Evolutionary conservation across 306 rosid genomes (phyloP).

Genomic region (Aeschynomene evenia): DNA sequence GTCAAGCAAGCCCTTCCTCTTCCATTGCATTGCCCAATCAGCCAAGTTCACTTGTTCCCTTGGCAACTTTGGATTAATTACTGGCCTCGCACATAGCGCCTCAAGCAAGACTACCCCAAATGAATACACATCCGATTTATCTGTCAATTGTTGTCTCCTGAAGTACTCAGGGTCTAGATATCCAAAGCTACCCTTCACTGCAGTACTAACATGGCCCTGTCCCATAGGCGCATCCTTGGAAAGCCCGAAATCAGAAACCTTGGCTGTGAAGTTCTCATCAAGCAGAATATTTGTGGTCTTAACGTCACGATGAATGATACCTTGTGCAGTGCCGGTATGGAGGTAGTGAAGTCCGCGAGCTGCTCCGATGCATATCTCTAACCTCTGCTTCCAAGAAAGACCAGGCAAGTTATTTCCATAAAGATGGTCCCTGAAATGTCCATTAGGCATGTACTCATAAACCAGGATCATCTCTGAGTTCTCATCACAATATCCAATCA

Average conservation of each 20-base stretch:
- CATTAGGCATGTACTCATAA: slow-evolving; percentile 46
- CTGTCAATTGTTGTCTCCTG: slow-evolving; percentile 40
- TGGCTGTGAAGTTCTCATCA: slow-evolving; percentile 41
- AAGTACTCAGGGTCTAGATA: slow-evolving; percentile 46
- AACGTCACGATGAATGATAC: slow-evolving; percentile 49
- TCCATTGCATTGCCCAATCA: slow-evolving; percentile 48
- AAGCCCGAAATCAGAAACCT: slow-evolving; percentile 46
- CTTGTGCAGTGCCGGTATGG: slow-evolving; percentile 46
- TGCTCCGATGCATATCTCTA: slow-evolving; percentile 43
- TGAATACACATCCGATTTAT: slow-evolving; percentile 44
- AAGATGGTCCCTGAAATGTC: slow-evolving; percentile 41
- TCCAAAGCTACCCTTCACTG: slow-evolving; percentile 47
- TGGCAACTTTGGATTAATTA: slow-evolving; percentile 37
- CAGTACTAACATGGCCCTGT: slow-evolving; percentile 45
- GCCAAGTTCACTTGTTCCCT: slow-evolving; percentile 50
- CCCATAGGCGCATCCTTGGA: slow-evolving; percentile 43
- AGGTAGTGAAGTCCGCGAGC: slow-evolving; percentile 50
- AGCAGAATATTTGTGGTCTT: slow-evolving; percentile 44
- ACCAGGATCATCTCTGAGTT: slow-evolving; percentile 42
- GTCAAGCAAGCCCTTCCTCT: slow-evolving; percentile 40
- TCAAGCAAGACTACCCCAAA: slow-evolving; percentile 46
- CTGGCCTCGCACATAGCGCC: slow-evolving; percentile 41
- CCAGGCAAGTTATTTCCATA: slow-evolving; percentile 38
- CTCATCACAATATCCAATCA: slow-evolving; percentile 45
- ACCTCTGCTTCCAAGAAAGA: slow-evolving; percentile 40